Evolutionary conservation across 305 asterid species (phyloP).

Genomic region (Fraxinus xanthoxyloides): DNA sequence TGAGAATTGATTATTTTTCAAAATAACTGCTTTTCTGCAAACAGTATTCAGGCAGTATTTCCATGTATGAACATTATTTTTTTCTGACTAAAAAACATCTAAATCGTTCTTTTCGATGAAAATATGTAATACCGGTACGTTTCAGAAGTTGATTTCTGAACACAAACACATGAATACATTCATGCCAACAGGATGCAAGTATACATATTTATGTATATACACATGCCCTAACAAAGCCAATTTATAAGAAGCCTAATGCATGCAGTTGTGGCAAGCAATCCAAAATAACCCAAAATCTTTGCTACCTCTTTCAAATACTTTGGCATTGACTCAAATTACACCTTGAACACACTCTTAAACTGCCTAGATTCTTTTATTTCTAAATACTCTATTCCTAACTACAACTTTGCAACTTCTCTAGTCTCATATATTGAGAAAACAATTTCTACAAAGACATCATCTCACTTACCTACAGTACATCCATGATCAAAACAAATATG

Average conservation of each 20-base stretch:
- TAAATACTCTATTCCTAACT: background rate
- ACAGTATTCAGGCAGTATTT: background rate
- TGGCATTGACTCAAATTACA: background rate
- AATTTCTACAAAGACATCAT: background rate
- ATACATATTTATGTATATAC: background rate
- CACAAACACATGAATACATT: background rate
- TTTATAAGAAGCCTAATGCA: background rate
- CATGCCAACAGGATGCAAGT: background rate
- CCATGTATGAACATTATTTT: background rate
- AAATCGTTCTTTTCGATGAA: background rate
- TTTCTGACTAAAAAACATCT: background rate
- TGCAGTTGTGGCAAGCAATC: background rate
- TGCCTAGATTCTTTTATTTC: background rate
- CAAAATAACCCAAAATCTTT: background rate
- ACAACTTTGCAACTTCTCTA: background rate
- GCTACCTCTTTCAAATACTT: background rate
- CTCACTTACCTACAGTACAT: background rate
- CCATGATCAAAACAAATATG: background rate
- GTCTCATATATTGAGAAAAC: background rate
- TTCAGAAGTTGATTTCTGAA: background rate
- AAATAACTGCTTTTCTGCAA: background rate
- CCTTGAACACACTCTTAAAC: background rate
- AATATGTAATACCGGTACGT: background rate
- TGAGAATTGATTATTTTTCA: background rate
- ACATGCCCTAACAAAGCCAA: background rate